phyloP scores from a whole-genome alignment of 2,329 filamentous ascomycete species.

The Epichloe typhina region DNA sequence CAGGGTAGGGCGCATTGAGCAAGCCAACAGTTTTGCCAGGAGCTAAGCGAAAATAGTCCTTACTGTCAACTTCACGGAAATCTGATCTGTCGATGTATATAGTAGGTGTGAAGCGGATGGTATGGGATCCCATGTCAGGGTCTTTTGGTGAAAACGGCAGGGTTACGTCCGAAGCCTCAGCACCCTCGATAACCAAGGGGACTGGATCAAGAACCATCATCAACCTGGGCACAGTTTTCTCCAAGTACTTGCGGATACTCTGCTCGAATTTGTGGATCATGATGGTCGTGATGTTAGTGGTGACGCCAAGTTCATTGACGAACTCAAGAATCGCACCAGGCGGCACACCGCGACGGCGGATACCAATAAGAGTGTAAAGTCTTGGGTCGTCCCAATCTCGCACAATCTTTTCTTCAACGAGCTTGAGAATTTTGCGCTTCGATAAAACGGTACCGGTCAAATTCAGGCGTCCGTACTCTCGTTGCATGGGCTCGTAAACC shows the following conservation, averaged over 20 bases:
- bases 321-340: slow-evolving; percentile 82
- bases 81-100: slow-evolving; percentile 79
- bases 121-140: slow-evolving; percentile 49
- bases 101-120: slow-evolving; percentile 54
- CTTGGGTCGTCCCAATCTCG: slow-evolving; percentile 85
- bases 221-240: slow-evolving; percentile 73
- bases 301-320: slow-evolving; percentile 82
- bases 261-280: slow-evolving; percentile 75
- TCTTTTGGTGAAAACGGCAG: slow-evolving; percentile 78
- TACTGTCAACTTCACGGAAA: slow-evolving; percentile 61
- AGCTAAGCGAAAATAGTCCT: slow-evolving; percentile 69
- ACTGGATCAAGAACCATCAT: slow-evolving; percentile 85
- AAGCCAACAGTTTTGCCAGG: slow-evolving; percentile 67
- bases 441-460: slow-evolving; percentile 76
- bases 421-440: slow-evolving; percentile 69
- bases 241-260: slow-evolving; percentile 72
- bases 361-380: slow-evolving; percentile 73
- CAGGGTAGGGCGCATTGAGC: slow-evolving; percentile 56
- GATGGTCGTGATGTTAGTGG: slow-evolving; percentile 67
- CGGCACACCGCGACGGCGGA: slow-evolving; percentile 74
- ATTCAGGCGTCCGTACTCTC: slow-evolving; percentile 57
- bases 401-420: slow-evolving; percentile 68
- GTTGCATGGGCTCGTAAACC: slow-evolving; percentile 86
- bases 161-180: slow-evolving; percentile 47
- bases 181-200: slow-evolving; percentile 67